Conservation (phyloP, 2,329 filamentous ascomycete species). For the Septoria petroselini region DNA sequence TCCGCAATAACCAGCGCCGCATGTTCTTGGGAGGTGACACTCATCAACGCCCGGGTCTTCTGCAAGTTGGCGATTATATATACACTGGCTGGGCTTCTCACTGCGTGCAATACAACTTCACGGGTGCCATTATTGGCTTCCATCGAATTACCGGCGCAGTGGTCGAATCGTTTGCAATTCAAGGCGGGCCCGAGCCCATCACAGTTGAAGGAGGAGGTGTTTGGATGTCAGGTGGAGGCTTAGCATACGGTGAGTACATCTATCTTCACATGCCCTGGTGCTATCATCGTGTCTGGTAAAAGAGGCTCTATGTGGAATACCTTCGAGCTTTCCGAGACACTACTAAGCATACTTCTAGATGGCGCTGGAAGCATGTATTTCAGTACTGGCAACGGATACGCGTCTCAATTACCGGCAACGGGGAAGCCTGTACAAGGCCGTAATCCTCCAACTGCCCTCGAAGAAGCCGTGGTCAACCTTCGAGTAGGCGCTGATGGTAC, state of each 20-base stretch:
- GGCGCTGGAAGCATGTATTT: conserved; percentile 16
- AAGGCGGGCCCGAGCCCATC: conserved; percentile 8
- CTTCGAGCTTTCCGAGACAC: too few relatives aligned
- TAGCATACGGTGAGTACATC: too few relatives aligned
- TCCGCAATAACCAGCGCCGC: conserved; percentile 11
- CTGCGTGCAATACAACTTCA: conserved; percentile 16
- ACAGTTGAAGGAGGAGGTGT: conserved; percentile 13
- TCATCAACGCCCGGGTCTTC: conserved; percentile 14
- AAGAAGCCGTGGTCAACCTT: conserved; percentile 15
- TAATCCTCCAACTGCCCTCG: conserved; percentile 10
- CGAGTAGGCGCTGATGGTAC: conserved; percentile 4
- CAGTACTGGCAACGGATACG: conserved; percentile 14
- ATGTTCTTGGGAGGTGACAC: conserved; percentile 11
- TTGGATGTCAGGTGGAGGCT: conserved; percentile 15
- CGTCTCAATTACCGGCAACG: conserved; percentile 7
- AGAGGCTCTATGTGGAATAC: too few relatives aligned
- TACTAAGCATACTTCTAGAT: too few relatives aligned
- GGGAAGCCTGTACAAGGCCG: conserved; percentile 12
- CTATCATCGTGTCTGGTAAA: too few relatives aligned
- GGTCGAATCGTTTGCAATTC: conserved; percentile 12
- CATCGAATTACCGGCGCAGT: conserved; percentile 6
- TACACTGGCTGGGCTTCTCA: conserved; percentile 16
- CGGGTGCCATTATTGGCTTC: conserved; percentile 13
- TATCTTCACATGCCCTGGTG: too few relatives aligned
- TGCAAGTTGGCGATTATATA: conserved; percentile 15